phyloP scores from a whole-genome alignment of 768 basidiomycete genomes.

The Suillus variegatus region DNA sequence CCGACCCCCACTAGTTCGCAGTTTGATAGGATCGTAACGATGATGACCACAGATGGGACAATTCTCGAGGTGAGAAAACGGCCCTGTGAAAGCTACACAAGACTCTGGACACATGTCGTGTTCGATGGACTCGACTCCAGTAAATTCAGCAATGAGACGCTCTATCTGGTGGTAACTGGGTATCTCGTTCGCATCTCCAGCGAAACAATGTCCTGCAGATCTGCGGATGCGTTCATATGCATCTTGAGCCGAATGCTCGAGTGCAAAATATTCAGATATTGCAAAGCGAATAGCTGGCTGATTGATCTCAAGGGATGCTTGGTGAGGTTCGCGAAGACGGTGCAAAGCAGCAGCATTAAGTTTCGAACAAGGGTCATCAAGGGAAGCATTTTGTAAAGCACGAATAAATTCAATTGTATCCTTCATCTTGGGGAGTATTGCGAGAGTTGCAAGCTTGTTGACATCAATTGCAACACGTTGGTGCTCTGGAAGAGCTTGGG shows the following conservation, averaged over 20 bases:
- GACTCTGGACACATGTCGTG: neutral
- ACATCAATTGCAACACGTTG: no score
- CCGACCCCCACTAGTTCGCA: neutral
- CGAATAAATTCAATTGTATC: no score
- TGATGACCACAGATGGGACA: neutral
- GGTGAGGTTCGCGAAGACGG: neutral
- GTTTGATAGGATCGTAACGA: neutral
- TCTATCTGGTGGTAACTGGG: neutral
- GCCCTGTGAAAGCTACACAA: neutral
- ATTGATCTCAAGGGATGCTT: neutral
- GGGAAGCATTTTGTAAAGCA: no score
- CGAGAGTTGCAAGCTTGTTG: no score
- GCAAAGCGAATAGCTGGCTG: neutral
- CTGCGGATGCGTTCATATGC: neutral
- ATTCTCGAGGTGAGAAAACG: neutral
- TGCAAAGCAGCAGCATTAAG: neutral
- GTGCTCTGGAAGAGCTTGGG: no score
- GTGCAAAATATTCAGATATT: neutral
- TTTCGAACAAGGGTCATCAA: no score
- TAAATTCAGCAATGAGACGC: neutral
- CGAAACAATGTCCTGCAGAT: neutral
- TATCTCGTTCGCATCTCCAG: neutral
- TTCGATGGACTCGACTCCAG: neutral
- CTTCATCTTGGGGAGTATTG: no score
- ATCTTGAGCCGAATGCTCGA: neutral